These are phyloP conservation scores for Trichoderma gamsii DNA, from an alignment of 495 filamentous ascomycete species.

Conservation along the genomic window DNA sequence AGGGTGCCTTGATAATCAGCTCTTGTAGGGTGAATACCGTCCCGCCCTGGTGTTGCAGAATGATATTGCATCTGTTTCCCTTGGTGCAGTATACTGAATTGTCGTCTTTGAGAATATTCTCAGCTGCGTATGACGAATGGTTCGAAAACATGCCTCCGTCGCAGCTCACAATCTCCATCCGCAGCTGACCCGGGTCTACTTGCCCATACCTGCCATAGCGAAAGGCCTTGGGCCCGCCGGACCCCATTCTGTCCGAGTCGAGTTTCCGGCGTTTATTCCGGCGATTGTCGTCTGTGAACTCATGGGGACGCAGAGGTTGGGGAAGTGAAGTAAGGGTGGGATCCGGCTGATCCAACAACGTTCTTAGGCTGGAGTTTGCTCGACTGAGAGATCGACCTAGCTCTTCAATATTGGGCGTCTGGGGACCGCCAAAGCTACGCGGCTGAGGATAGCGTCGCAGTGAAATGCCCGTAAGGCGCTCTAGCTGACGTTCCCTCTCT, in stretches of 20 bases:
- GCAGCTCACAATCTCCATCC: constrained; percentile 82
- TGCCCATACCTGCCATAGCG: constrained; percentile 79
- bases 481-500: not conserved
- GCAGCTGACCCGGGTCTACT: constrained; percentile 68
- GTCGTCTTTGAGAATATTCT: constrained; percentile 80
- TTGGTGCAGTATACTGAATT: constrained; percentile 83
- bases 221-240: constrained; percentile 51
- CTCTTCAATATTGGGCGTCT: constrained; percentile 20
- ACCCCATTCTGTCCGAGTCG: constrained; percentile 49
- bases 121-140: constrained; percentile 57
- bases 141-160: constrained; percentile 75
- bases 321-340: constrained; percentile 20
- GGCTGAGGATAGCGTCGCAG: not conserved
- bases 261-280: constrained; percentile 69
- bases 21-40: constrained; percentile 75
- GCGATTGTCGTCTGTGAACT: constrained; percentile 40
- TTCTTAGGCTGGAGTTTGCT: constrained; percentile 38
- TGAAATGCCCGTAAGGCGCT: not conserved
- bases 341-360: constrained; percentile 40
- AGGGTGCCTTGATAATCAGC: constrained; percentile 81
- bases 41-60: constrained; percentile 71
- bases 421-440: not conserved
- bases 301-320: constrained; percentile 24
- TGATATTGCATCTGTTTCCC: constrained; percentile 72
- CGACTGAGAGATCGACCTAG: constrained; percentile 34